Conservation (phyloP, 1,139 yeast species). For the Meyerozyma carpophila region DNA sequence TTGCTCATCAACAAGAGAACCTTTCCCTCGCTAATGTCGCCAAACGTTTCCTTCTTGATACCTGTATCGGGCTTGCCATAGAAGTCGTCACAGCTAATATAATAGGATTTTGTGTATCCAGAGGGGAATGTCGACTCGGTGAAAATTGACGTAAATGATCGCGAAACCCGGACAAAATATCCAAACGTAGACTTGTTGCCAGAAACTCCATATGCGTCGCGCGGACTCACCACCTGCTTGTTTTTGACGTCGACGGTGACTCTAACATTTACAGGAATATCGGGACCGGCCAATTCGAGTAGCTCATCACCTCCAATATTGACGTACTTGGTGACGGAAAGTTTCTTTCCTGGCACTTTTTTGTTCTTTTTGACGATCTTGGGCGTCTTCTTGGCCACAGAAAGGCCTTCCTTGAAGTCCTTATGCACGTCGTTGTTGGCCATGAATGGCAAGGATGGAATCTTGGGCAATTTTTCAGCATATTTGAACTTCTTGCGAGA, state of each 20-base stretch:
- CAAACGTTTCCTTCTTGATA: conserved; percentile 8
- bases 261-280: conserved; percentile 72
- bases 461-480: conserved; percentile 67
- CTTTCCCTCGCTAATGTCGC: conserved; percentile 18
- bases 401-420: conserved; percentile 60
- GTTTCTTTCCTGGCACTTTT: conserved; percentile 42
- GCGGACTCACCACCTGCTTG: conserved; percentile 63
- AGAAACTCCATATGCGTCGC: conserved; percentile 59
- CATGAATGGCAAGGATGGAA: conserved; percentile 74
- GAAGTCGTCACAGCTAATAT: conserved; percentile 63
- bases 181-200: conserved; percentile 67
- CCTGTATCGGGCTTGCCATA: conserved; percentile 26
- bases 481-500: conserved; percentile 48
- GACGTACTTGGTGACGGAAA: conserved; percentile 62
- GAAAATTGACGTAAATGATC: conserved; percentile 57
- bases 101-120: conserved; percentile 68
- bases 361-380: conserved; percentile 31
- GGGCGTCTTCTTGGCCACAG: conserved; percentile 51
- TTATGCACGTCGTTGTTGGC: conserved; percentile 34
- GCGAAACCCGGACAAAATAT: conserved; percentile 67
- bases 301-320: conserved; percentile 63
- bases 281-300: conserved; percentile 51
- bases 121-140: conserved; percentile 62
- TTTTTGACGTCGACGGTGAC: conserved; percentile 72
- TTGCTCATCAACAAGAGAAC: conserved; percentile 59